Base-by-base conservation (phyloP, 148 eudicot species). In the Silene conica region DNA sequence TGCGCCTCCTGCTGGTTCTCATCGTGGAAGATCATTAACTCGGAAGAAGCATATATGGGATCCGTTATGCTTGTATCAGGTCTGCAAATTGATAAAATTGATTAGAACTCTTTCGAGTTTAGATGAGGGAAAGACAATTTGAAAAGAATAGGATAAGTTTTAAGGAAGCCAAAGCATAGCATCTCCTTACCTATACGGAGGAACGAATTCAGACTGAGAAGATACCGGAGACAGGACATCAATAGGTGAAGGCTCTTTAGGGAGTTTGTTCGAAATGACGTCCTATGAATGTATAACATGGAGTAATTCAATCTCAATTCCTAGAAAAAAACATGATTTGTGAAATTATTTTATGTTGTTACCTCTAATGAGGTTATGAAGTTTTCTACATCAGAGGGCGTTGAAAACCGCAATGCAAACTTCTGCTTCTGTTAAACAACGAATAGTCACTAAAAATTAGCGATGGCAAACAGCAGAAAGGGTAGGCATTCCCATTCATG, bases 381-480 rank as follows among this genome's bases (percentile, higher is more conserved):
- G 11, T 76, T 62, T 81, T 84, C 86, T 62, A 75, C 20, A 58
- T 84, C 87, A 74, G 71, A 59, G 71, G 52, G 48, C 43, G 81
- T 71, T 71, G 82, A 64, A 84, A 93, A 93, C 60, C 84, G 82
- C 78, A 93, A 48, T 31, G 85, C 92, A 83, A 93, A 93, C 85
- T 93, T 93, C 82, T 93, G 96, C 73, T 80, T 85, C 98, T 93
- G 96, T 76, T 84, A 71, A 62, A 38, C 71, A 70, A 52, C 63
- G 70, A 41, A 79, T 67, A 48, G 23, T 5, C 10, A 48, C 13
- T 12, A 50, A 8, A 67, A 31, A 19, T 19, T 50, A 21, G 46
- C 45, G 54, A 13, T 56, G 31, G 8, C 15, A 28, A 28, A 60
- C 58, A 48, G 10, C 55, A 13, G n/a, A 22, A 72, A 67, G 5